phyloP scores from a whole-genome alignment of 1,139 yeast species.

The Pichia sp. region DNA sequence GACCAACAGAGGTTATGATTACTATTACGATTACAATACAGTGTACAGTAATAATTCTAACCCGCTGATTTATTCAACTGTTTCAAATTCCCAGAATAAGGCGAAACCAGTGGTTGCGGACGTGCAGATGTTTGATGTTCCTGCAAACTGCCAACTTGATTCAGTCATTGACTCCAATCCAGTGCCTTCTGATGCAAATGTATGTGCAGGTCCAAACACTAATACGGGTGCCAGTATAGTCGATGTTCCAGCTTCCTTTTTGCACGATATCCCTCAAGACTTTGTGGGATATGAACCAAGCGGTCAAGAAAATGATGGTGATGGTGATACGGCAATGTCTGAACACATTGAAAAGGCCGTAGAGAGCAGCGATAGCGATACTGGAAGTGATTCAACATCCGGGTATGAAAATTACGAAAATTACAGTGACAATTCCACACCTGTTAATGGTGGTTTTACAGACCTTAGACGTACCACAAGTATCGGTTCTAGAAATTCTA shows the following conservation, averaged over 20 bases:
- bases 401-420: background rate
- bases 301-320: background rate
- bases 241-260: conserved; percentile 6
- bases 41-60: conserved; percentile 41
- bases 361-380: no score
- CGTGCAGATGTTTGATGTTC: conserved; percentile 28
- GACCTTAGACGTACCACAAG: conserved; percentile 17
- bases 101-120: no score
- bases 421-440: background rate
- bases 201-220: background rate
- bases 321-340: background rate
- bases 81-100: conserved; percentile 5
- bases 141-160: conserved; percentile 24
- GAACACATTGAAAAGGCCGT: no score
- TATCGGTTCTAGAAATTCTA: conserved; percentile 10
- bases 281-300: background rate
- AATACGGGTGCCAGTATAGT: background rate
- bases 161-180: conserved; percentile 26
- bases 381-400: background rate
- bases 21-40: conserved; percentile 81
- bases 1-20: conserved; percentile 72
- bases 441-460: no score
- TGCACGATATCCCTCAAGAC: conserved; percentile 3
- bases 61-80: conserved; percentile 16
- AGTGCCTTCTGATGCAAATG: conserved; percentile 23